A percentile compares a stretch with the other conserved stretches of the same genome.
phyloP scores from a whole-genome alignment of 495 filamentous ascomycete species.

The Tuber indicum region DNA sequence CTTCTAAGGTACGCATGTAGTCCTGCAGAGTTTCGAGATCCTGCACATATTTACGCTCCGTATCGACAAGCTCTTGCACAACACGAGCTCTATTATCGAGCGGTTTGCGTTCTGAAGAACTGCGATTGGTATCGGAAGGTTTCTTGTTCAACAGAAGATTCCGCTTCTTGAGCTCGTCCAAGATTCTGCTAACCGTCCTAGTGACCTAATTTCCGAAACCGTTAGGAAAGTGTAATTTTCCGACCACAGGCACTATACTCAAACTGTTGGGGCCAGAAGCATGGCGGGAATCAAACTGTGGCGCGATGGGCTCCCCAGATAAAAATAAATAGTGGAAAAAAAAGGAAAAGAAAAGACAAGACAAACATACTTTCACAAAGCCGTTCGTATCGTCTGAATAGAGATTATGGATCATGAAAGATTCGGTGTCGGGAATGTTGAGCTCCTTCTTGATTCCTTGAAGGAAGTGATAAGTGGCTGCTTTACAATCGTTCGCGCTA shows the following conservation, averaged over 20 bases:
- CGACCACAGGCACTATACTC: background rate
- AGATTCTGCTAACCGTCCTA: conserved; percentile 75
- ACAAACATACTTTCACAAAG: conserved; percentile 73
- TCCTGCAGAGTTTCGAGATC: conserved; percentile 91
- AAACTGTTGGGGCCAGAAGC: background rate
- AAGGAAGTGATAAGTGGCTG: conserved; percentile 64
- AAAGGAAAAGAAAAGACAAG: background rate
- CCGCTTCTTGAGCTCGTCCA: conserved; percentile 72
- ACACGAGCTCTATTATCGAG: conserved; percentile 80
- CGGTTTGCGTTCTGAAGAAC: conserved; percentile 49
- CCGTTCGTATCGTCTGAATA: conserved; percentile 92
- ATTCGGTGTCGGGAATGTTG: conserved; percentile 68
- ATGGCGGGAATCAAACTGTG: background rate
- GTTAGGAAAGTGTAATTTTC: conserved; percentile 6
- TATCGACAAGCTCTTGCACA: conserved; percentile 81
- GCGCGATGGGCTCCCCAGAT: background rate
- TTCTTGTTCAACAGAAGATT: conserved; percentile 59
- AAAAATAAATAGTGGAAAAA: background rate
- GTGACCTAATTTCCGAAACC: conserved; percentile 53
- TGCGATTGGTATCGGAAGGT: conserved; percentile 46
- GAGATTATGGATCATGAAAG: conserved; percentile 84
- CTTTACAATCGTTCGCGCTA: conserved; percentile 45
- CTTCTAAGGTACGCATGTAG: conserved; percentile 81
- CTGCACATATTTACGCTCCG: conserved; percentile 97
- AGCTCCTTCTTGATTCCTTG: conserved; percentile 65